Base-by-base conservation (phyloP, 2,329 filamentous ascomycete genomes). In the Colletotrichum lentis region DNA sequence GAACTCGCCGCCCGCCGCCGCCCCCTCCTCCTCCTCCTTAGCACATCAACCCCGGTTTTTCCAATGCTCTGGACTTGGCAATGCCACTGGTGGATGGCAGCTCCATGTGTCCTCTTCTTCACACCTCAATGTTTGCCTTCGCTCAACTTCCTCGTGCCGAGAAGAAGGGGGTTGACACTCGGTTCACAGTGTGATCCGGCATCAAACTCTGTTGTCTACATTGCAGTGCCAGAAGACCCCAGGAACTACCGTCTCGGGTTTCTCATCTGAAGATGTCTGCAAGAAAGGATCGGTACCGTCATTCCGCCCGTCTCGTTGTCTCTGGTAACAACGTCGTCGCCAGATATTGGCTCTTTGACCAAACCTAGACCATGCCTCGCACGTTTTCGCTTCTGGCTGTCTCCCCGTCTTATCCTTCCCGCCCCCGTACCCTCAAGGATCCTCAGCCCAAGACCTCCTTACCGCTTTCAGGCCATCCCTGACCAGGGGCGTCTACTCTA, bases 381-480 rank as follows among this genome's bases (percentile, higher is more conserved):
- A 70, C 65, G 68, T 70, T 69, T 61, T 70, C 61, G 46, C 60
- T 62, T 64, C 49, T 70, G 50, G 61, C 57, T 53, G 55, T 57
- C 60, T 62, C 60, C 68, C 68, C 68, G 65, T 70, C 68, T 62
- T 69, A 68, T 69, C 55, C 68, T 70, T 70, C 65, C 68, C 68
- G 68, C 66, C 56, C 65, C 66, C 64, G 60, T 55, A 52, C 11
- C 62, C 55, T 43, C 56, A 65, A 56, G 68, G 65, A 62, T 64
- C 60, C 65, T 61, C 55, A 60, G 57, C 43, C 43, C 43, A 52
- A 18, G 37, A n/a, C 22, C 24, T 41, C 16, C 64, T 31, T 49
- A 49, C 31, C 52, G 64, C 54, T 18, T 53, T 54, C 39, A n/a
- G 27, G 54, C 47, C 41, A 64, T 62, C 67, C 67, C 67, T 69